Percentiles rank a stretch among this genome's conserved stretches.
Conservation (phyloP, 768 basidiomycete genomes). For the Psilocybe cubensis region DNA sequence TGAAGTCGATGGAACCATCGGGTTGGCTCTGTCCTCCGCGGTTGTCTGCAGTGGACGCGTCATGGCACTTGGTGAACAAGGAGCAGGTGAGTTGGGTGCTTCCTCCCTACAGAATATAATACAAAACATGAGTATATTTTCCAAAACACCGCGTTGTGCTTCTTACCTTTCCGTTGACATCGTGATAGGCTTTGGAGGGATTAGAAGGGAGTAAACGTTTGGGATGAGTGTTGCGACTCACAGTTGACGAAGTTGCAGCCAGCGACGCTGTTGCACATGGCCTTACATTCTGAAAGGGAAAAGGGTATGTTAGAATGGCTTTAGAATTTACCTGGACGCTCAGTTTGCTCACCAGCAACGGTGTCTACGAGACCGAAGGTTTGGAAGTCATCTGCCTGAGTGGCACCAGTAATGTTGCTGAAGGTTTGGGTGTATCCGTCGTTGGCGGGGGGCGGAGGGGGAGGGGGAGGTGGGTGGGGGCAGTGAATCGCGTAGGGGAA, state of each 20-base stretch:
- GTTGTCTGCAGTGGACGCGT: conserved; percentile 39
- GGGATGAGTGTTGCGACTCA: conserved; percentile 25
- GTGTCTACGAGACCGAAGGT: conserved; percentile 51
- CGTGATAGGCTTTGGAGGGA: conserved; percentile 39
- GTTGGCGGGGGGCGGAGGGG: conserved; percentile 21
- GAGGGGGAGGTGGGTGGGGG: conserved; percentile 20
- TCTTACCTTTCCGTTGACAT: conserved; percentile 47
- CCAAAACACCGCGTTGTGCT: neutral
- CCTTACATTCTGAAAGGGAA: conserved; percentile 43
- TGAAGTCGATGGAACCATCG: conserved; percentile 41
- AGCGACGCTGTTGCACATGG: conserved; percentile 44
- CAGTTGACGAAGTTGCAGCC: conserved; percentile 49
- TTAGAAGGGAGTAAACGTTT: neutral
- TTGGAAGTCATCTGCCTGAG: conserved; percentile 42
- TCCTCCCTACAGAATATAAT: conserved; percentile 32
- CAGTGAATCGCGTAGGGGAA: conserved; percentile 44
- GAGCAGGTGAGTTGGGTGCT: conserved; percentile 48
- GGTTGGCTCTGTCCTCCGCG: conserved; percentile 46
- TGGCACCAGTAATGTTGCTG: conserved; percentile 43
- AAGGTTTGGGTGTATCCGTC: conserved; percentile 43
- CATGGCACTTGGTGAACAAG: conserved; percentile 42
- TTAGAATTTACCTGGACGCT: neutral
- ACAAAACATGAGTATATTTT: conserved; percentile 2
- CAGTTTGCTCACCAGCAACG: conserved; percentile 34
- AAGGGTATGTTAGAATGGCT: neutral